Percentiles rank a stretch among this genome's conserved stretches.
Evolutionary conservation across 441 rosid genomes (phyloP).

Genomic region (Erodium texanum): DNA sequence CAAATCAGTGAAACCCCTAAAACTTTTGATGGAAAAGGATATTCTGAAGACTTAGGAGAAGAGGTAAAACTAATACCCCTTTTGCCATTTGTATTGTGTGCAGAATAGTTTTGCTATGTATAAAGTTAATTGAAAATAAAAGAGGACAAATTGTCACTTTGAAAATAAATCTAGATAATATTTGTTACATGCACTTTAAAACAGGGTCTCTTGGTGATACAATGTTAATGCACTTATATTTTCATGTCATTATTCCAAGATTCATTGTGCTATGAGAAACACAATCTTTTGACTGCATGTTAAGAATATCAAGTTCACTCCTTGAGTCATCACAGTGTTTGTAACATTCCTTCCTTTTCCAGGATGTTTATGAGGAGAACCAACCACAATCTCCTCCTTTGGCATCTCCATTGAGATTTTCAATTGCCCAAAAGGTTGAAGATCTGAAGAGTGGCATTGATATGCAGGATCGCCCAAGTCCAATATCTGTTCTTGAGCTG

Average conservation of each 20-base stretch:
- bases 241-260: background rate
- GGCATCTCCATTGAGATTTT: slow-evolving; percentile 32
- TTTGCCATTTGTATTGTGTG: background rate
- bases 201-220: background rate
- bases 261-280: background rate
- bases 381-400: slow-evolving; percentile 17
- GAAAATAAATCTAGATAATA: background rate
- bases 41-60: slow-evolving; percentile 23
- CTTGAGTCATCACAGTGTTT: background rate
- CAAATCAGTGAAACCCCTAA: slow-evolving; percentile 19
- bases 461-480: slow-evolving; percentile 58
- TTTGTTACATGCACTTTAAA: too few relatives aligned
- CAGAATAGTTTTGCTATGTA: background rate
- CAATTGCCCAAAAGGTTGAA: slow-evolving; percentile 31
- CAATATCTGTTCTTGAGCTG: slow-evolving; percentile 86
- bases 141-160: background rate
- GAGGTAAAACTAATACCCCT: slow-evolving; percentile 31
- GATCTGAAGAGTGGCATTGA: slow-evolving; percentile 36
- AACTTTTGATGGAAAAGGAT: slow-evolving; percentile 23
- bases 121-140: background rate
- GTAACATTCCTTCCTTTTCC: slow-evolving; percentile 19
- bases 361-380: slow-evolving; percentile 38
- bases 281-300: background rate
- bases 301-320: background rate
- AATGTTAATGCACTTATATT: background rate